Evolutionary conservation across 2,329 filamentous ascomycete genomes (phyloP).

Genomic region (Catunica adiposa): DNA sequence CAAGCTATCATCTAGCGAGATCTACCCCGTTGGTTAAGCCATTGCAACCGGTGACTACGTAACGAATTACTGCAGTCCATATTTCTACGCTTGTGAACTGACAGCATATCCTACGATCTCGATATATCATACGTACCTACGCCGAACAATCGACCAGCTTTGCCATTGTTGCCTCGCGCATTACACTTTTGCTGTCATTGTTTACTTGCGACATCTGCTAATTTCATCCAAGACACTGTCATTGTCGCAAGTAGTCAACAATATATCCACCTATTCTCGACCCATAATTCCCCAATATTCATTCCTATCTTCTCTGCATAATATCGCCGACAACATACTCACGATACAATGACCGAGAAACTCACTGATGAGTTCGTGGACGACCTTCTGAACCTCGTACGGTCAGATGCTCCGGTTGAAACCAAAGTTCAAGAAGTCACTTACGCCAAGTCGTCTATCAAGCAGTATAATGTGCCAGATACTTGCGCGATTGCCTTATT

Average conservation of each 20-base stretch:
- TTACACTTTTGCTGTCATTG: no score
- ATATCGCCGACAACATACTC: neutral
- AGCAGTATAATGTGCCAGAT: slow-evolving; percentile 80
- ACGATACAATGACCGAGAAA: slow-evolving; percentile 33
- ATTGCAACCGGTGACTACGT: neutral
- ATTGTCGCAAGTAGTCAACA: no score
- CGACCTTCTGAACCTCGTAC: slow-evolving; percentile 35
- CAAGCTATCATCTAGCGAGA: neutral
- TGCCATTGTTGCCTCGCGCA: neutral
- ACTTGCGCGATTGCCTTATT: slow-evolving; percentile 55
- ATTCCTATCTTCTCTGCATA: no score
- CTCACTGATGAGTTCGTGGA: slow-evolving; percentile 42
- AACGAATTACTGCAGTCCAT: neutral
- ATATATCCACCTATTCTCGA: no score
- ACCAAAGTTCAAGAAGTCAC: slow-evolving; percentile 56
- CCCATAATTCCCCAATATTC: no score
- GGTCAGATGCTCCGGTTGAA: slow-evolving; percentile 39
- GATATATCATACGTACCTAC: neutral
- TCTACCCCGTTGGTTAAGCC: neutral
- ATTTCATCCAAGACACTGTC: no score
- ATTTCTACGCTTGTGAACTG: neutral
- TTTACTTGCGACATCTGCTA: no score
- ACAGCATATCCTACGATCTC: neutral
- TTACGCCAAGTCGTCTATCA: slow-evolving; percentile 71
- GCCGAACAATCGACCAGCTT: neutral